Evolutionary conservation across 257 asterid genomes (phyloP), one percentile per base, ranked within the genome.

Genomic region (Rhazya stricta): DNA sequence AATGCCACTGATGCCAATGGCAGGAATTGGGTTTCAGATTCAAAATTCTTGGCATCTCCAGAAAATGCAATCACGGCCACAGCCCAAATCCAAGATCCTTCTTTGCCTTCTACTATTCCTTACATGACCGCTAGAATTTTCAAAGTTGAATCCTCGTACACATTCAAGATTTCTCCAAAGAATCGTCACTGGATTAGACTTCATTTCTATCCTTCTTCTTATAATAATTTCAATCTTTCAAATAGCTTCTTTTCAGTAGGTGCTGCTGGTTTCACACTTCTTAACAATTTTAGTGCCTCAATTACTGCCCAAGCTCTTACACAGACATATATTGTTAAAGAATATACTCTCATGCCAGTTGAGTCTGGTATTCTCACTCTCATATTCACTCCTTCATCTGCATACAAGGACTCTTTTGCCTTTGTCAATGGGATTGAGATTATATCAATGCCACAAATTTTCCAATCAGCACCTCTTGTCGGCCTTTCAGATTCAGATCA

Each of bases 391-490:
- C 97, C 96, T 21, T 77, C 83, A 1, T 21, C 76, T 18, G 30
- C 60, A 0, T 43, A 77, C 30, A 67, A 79, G 2, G 78, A 69
- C 73, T 71, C 88, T 1, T 91, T 83, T 36, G 97, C 95, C 0
- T 93, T 93, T 68, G 74, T 91, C 29, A 93, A 90, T 61, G 98
- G 96, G 71, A 87, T 93, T 30, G 97, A 93, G 78, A 72, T 93
- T 16, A 71, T 91, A 13, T 74, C 96, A 1, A 77, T 85, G 84
- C 95, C 97, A 0, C 87, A 85, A 37, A 82, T 86, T 65, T 90
- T 91, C 82, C 76, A 73, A 1, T 36, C 88, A 0, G 86, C 82
- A 1, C 56, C 88, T 5, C 58, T 83, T 86, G 83, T 86, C 15
- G 94, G 94, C 36, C 69, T 76, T 60, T 34, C 85, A 0, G 60